Conservation (phyloP, 345 rosid genomes). For the Garcia nutans region DNA sequence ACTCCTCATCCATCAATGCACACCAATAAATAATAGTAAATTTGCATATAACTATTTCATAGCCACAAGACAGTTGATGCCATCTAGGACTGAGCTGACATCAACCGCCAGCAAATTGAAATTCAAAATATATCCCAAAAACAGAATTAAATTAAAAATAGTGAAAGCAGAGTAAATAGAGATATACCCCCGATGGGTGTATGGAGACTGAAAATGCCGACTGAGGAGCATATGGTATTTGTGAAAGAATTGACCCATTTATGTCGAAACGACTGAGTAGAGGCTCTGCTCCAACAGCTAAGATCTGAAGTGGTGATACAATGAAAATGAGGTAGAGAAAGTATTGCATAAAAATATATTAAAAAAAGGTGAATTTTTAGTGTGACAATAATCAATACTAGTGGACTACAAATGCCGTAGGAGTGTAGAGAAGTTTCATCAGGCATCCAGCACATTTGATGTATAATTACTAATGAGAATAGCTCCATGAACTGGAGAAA, state of each 20-base stretch:
- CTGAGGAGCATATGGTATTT: constrained; percentile 77
- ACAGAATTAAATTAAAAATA: neutral
- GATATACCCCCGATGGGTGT: constrained; percentile 63
- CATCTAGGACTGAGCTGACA: no score
- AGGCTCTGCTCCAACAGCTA: constrained; percentile 88
- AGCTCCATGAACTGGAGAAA: neutral
- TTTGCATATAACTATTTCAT: no score
- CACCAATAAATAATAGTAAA: no score
- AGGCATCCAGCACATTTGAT: neutral
- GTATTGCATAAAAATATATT: neutral
- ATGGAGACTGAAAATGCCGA: constrained; percentile 76
- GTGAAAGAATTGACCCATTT: constrained; percentile 68
- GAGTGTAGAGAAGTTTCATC: neutral
- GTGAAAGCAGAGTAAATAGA: neutral
- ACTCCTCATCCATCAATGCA: no score
- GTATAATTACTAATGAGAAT: neutral
- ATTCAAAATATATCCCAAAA: neutral
- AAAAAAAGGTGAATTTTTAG: neutral
- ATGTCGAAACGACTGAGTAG: constrained; percentile 66
- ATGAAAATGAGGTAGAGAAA: constrained; percentile 5
- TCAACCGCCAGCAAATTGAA: no score
- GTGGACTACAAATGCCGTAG: no score
- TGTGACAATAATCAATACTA: neutral
- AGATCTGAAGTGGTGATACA: constrained; percentile 50
- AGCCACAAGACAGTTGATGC: no score